These are phyloP conservation scores for Candida sanyiensis DNA, from an alignment of 805 yeast genomes.

Conservation along the genomic window DNA sequence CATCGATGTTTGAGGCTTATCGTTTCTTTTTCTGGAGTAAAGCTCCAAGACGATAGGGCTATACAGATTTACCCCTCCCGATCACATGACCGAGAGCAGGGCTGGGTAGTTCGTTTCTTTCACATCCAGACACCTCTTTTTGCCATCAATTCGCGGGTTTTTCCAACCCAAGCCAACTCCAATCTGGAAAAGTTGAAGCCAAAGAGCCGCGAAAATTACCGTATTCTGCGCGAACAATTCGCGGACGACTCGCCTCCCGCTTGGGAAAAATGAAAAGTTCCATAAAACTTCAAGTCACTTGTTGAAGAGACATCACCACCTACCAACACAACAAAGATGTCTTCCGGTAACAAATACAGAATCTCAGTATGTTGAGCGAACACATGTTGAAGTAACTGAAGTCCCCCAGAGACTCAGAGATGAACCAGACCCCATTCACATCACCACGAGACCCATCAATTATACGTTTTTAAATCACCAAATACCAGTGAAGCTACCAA, in stretches of 20 bases:
- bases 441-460: too few relatives aligned
- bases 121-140: constrained; percentile 1
- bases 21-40: too few relatives aligned
- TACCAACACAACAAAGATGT: constrained; percentile 44
- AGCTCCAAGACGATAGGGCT: too few relatives aligned
- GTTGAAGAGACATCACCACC: constrained; percentile 7
- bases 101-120: neutral
- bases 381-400: neutral
- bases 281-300: constrained; percentile 7
- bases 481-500: too few relatives aligned
- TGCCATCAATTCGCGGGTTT: too few relatives aligned
- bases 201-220: neutral
- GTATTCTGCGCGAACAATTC: neutral
- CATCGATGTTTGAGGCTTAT: too few relatives aligned
- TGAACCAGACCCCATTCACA: neutral
- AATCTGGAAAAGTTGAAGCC: neutral
- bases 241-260: constrained; percentile 6
- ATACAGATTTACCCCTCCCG: too few relatives aligned
- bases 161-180: too few relatives aligned
- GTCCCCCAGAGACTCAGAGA: neutral
- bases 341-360: constrained; percentile 98
- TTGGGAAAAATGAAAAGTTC: constrained; percentile 16
- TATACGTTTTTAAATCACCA: too few relatives aligned
- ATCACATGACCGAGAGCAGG: neutral
- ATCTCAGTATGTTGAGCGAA: constrained; percentile 76